These are phyloP conservation scores for Agaricus subrufescens DNA, from an alignment of 768 basidiomycete genomes.

Conservation along the genomic window DNA sequence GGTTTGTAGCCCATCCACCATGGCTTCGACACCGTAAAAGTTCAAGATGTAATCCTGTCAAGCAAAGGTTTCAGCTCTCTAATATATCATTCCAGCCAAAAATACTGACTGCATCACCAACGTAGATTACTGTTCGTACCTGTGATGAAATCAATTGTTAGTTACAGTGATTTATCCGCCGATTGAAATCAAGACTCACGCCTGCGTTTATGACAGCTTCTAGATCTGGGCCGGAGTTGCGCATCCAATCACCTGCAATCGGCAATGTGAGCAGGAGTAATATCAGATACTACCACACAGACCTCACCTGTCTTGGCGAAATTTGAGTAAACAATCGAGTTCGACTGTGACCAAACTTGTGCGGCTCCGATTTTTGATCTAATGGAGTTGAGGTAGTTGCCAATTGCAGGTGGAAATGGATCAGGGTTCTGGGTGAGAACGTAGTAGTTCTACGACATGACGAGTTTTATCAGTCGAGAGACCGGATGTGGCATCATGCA, in stretches of 20 bases:
- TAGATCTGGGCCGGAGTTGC: constrained; percentile 39
- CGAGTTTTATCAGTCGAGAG: too few relatives aligned
- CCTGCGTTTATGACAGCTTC: constrained; percentile 58
- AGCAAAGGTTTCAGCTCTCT: neutral
- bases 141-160: constrained; percentile 4
- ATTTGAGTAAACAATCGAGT: constrained; percentile 36
- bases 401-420: constrained; percentile 43
- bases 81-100: neutral
- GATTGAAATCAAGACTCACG: constrained; percentile 15
- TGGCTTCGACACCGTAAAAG: constrained; percentile 50
- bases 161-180: neutral
- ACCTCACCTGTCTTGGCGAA: constrained; percentile 39
- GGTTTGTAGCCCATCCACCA: constrained; percentile 48
- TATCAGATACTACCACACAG: too few relatives aligned
- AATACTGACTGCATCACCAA: constrained; percentile 48
- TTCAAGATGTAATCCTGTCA: constrained; percentile 49
- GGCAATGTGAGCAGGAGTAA: neutral
- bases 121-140: constrained; percentile 45
- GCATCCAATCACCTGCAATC: constrained; percentile 52
- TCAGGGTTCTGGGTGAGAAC: constrained; percentile 37
- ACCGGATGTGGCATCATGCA: neutral
- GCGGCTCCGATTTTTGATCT: constrained; percentile 39
- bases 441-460: constrained; percentile 36
- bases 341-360: constrained; percentile 35
- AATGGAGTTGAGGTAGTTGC: constrained; percentile 24